Evolutionary conservation across 345 rosid species (phyloP).

Genomic region (Sapria himalayana): DNA sequence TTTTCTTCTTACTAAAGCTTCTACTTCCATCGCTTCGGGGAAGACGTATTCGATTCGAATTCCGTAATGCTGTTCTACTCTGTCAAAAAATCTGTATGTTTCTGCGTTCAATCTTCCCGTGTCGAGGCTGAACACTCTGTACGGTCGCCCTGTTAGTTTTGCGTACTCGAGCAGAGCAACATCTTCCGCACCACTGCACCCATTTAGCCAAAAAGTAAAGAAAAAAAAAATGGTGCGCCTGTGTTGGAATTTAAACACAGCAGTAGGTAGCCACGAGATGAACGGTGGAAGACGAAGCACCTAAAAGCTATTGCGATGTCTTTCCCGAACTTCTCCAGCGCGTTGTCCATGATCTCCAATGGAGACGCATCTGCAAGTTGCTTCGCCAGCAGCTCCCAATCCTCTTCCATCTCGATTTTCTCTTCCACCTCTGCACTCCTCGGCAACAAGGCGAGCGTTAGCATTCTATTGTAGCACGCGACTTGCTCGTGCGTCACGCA

Average conservation of each 20-base stretch:
- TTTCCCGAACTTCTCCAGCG: conserved; percentile 21
- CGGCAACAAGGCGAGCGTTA: too few species aligned
- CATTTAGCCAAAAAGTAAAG: conserved; percentile 1
- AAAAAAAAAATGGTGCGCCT: too few species aligned
- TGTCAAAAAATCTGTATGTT: conserved; percentile 6
- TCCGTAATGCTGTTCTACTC: conserved; percentile 7
- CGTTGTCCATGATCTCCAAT: conserved; percentile 76
- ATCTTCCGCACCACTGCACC: conserved; percentile 5
- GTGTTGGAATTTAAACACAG: too few species aligned
- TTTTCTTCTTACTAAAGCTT: conserved; percentile 5
- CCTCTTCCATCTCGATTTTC: conserved; percentile 26
- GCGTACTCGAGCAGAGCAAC: conserved; percentile 7
- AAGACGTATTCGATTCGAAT: conserved; percentile 4
- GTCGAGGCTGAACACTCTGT: conserved; percentile 7
- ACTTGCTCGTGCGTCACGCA: too few species aligned
- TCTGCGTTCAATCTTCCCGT: conserved; percentile 6
- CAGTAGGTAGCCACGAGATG: too few species aligned
- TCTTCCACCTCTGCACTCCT: conserved; percentile 41
- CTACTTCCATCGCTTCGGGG: conserved; percentile 6
- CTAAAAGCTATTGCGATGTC: conserved; percentile 9
- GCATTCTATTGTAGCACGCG: too few species aligned
- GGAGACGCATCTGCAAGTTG: conserved; percentile 57
- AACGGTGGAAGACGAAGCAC: too few species aligned
- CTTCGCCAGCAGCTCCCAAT: conserved; percentile 37
- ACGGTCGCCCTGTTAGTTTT: conserved; percentile 5